Evolutionary conservation across 108 stramenopile species (phyloP).

Genomic region (Skeletonema costatum): DNA sequence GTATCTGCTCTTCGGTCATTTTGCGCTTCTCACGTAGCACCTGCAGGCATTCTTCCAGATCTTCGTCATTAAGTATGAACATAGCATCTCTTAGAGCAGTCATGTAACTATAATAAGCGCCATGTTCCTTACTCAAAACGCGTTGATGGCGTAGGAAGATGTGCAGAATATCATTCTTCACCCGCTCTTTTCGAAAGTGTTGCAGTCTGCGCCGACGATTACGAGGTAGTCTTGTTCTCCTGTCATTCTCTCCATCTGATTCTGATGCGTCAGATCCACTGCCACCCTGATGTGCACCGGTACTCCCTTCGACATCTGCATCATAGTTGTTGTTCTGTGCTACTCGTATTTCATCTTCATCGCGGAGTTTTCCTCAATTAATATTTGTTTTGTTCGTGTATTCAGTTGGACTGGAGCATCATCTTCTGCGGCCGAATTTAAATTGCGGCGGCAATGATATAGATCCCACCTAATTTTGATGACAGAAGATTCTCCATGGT

Average conservation of each 20-base stretch:
- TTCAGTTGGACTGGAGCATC: background rate
- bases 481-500: too few species aligned
- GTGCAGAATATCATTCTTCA: constrained; percentile 20
- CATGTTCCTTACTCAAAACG: constrained; percentile 13
- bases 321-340: background rate
- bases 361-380: background rate
- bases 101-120: constrained; percentile 7
- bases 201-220: background rate
- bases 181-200: background rate
- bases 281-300: background rate
- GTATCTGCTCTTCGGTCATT: background rate
- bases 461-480: background rate
- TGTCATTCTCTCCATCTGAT: background rate
- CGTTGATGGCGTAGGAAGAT: constrained; percentile 14
- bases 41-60: constrained; percentile 3
- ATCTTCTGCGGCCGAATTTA: background rate
- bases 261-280: background rate
- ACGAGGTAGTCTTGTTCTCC: background rate
- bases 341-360: background rate
- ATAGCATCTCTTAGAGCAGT: constrained; percentile 11
- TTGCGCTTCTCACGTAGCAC: constrained; percentile 9
- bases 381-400: background rate
- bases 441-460: constrained; percentile 3
- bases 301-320: background rate
- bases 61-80: constrained; percentile 12